These are phyloP conservation scores for Fusarium buharicum DNA, from an alignment of 2,329 filamentous ascomycete genomes.

Conservation along the genomic window DNA sequence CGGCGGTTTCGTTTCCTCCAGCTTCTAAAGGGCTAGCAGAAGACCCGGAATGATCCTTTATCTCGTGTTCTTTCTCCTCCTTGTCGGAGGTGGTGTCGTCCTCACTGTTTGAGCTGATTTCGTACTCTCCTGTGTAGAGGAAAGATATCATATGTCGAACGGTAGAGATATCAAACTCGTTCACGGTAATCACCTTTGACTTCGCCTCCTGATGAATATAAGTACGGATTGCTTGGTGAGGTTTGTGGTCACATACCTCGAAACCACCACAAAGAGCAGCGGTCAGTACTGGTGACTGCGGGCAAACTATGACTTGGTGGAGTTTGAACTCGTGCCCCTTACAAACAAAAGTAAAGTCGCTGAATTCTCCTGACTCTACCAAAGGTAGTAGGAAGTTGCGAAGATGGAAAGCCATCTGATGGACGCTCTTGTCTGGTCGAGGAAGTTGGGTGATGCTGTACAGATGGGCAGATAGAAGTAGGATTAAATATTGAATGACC, in stretches of 20 bases:
- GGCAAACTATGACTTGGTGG: constrained; percentile 7
- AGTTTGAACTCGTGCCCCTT: constrained; percentile 1
- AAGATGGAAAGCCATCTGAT: not conserved
- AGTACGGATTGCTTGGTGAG: not conserved
- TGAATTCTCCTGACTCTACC: not conserved
- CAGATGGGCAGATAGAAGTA: not conserved
- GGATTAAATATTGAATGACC: not conserved
- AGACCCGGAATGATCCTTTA: rapidly evolving
- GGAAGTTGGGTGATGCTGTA: not conserved
- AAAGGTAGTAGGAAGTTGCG: not conserved
- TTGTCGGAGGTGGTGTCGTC: rapidly evolving
- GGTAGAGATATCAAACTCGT: not conserved
- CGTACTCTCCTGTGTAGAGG: not conserved
- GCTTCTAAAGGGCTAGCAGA: rapidly evolving
- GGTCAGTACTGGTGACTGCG: constrained; percentile 1
- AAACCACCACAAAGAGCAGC: not conserved
- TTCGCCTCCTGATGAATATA: not conserved
- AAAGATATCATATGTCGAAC: not conserved
- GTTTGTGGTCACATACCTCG: not conserved
- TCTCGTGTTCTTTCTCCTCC: rapidly evolving
- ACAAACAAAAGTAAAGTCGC: constrained; percentile 2
- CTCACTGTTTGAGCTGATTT: not conserved
- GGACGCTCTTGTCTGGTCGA: too few species aligned
- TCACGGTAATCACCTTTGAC: not conserved
- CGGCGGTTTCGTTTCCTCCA: not conserved